Evolutionary conservation across 495 filamentous ascomycete genomes (phyloP), one percentile per base, ranked within the genome.

Genomic region (Penicillium angulare): DNA sequence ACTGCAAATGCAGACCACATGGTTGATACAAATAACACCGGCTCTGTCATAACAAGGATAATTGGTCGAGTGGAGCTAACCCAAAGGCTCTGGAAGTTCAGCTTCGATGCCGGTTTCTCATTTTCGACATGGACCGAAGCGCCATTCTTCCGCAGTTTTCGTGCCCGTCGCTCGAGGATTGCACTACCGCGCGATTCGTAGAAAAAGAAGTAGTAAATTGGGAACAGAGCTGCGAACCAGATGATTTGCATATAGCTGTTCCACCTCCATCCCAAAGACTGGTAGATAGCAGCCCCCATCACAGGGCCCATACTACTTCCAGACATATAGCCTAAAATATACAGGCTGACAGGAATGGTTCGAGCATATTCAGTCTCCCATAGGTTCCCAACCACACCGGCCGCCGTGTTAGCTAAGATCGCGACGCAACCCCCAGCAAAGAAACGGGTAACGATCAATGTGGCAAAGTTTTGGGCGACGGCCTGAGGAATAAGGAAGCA

Each of bases 1-100:
- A 76, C 67, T 29, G 62, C 71, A 44, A 83, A 78, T 8, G 79
- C 75, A 8, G 75, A 70, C 73, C 74, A 79, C 16, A 82, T 51
- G 3, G 71, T 72, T 40, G 67, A 72, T 31, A 73, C 62, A 27
- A 80, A 75, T 3, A 82, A 71, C 7, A 84, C 80, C 0, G 68
- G 66, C 56, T 82, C 80, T 17, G 78, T 82, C 50, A 63, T 67
- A 16, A 82, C 69, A 34, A 84, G 55, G 23, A 68, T 47, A 5
- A 73, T 16, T 8, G 79, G 79, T 1, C 77, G 68, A 16, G 59
- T 47, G 7, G 72, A 58, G 38, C 64, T 67, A 10, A 53, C 57
- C 18, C 33, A 43, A n/a, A 73, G 40, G 9, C 65, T 52, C 17
- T 44, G 38, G 27, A 53, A 12, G 34, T 62, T 46, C 18, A 58